Percentiles rank a stretch among this genome's conserved stretches.
Evolutionary conservation across 768 basidiomycete genomes (phyloP).

Genomic region (Leccinum imitatum): DNA sequence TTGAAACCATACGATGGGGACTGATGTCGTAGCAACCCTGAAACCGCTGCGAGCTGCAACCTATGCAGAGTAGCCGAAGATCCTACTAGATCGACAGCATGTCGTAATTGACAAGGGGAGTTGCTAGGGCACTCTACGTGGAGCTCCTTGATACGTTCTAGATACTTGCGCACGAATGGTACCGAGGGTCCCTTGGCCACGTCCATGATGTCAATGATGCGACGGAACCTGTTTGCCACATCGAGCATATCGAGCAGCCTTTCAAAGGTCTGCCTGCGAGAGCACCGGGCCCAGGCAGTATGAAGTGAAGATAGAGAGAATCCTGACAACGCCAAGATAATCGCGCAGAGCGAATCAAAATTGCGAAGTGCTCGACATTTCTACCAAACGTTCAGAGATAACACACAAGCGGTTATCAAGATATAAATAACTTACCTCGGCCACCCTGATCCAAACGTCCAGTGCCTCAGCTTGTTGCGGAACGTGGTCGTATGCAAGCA

Average conservation of each 20-base stretch:
- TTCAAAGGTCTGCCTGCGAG: conserved; percentile 50
- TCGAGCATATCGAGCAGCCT: conserved; percentile 55
- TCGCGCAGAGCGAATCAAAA: conserved; percentile 65
- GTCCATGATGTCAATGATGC: conserved; percentile 46
- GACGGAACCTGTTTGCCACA: conserved; percentile 37
- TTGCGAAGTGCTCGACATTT: conserved; percentile 66
- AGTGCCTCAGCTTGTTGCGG: conserved; percentile 56
- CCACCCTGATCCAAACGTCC: conserved; percentile 76
- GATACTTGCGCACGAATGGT: conserved; percentile 65
- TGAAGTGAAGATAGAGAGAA: conserved; percentile 55
- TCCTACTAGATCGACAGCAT: conserved; percentile 33
- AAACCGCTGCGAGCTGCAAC: conserved; percentile 51
- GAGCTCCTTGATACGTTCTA: conserved; percentile 58
- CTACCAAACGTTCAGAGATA: conserved; percentile 33
- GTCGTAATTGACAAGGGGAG: neutral
- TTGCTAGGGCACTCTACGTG: conserved; percentile 44
- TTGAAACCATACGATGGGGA: conserved; percentile 47
- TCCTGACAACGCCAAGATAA: conserved; percentile 62
- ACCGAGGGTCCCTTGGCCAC: conserved; percentile 57
- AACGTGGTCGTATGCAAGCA: conserved; percentile 51
- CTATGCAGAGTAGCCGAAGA: conserved; percentile 56
- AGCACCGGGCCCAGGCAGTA: conserved; percentile 67
- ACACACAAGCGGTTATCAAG: neutral
- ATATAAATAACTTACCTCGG: conserved; percentile 53
- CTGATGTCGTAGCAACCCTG: conserved; percentile 58